Conservation (phyloP, 129 eudicot species). For the Saposhnikovia divaricata region DNA sequence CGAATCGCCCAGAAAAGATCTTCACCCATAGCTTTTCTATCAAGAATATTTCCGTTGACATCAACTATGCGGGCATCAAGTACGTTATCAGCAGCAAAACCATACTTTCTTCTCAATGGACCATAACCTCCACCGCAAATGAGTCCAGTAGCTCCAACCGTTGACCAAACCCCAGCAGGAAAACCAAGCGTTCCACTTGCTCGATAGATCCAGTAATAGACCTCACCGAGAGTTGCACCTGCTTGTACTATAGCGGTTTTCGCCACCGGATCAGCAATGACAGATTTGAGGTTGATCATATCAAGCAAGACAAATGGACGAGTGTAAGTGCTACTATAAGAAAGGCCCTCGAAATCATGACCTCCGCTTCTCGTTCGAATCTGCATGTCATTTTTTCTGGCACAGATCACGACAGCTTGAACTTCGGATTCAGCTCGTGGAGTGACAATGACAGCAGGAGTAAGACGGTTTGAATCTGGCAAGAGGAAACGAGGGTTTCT, state of each 20-base stretch:
- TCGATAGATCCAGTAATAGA: too few relatives aligned
- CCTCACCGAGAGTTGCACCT: not conserved
- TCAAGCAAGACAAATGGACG: not conserved
- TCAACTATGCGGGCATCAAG: not conserved
- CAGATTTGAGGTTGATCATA: not conserved
- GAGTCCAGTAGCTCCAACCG: not conserved
- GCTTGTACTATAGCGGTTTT: not conserved
- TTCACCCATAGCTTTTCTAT: not conserved
- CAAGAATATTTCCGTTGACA: not conserved
- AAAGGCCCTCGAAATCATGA: slow-evolving; percentile 8
- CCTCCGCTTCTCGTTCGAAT: not conserved
- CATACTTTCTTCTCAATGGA: not conserved
- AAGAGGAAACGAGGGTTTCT: not conserved
- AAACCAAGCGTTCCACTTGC: not conserved
- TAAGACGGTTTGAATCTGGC: not conserved
- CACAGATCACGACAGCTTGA: not conserved
- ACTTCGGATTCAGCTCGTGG: not conserved
- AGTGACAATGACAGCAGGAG: slow-evolving; percentile 8
- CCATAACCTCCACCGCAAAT: not conserved
- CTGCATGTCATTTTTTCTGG: not conserved
- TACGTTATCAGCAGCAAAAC: not conserved
- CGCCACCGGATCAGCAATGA: not conserved
- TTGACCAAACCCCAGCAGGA: not conserved
- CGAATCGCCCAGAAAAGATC: not conserved
- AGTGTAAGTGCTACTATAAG: not conserved